Conservation (phyloP, 2,329 filamentous ascomycete species). For the Ceratocystis papillata region DNA sequence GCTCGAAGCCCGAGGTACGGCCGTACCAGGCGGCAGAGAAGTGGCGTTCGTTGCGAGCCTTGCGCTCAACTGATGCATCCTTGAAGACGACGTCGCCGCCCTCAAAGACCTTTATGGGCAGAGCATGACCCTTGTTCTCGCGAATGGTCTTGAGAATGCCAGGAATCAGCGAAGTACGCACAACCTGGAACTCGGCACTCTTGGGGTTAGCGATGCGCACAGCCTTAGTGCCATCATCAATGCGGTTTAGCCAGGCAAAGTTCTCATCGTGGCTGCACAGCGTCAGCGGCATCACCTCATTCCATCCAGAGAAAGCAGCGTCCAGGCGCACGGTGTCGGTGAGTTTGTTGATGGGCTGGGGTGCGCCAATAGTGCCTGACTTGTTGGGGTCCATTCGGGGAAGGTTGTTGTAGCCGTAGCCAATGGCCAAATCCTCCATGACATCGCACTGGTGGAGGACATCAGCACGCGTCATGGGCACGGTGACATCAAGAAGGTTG, state of each 20-base stretch:
- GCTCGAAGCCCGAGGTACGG: conserved; percentile 87
- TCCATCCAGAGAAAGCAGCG: conserved; percentile 89
- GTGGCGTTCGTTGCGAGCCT: conserved; percentile 83
- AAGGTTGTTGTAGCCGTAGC: conserved; percentile 94
- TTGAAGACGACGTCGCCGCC: conserved; percentile 87
- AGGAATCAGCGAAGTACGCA: conserved; percentile 74
- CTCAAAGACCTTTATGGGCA: conserved; percentile 90
- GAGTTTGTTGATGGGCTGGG: conserved; percentile 87
- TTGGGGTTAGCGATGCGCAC: conserved; percentile 86
- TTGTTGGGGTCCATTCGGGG: conserved; percentile 79
- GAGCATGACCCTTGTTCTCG: conserved; percentile 79
- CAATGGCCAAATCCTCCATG: conserved; percentile 96
- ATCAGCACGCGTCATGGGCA: conserved; percentile 85
- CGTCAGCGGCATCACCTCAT: conserved; percentile 89
- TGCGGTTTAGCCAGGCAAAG: conserved; percentile 86
- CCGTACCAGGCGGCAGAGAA: conserved; percentile 95
- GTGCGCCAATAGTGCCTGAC: conserved; percentile 73
- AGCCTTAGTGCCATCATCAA: conserved; percentile 72
- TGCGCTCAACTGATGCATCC: conserved; percentile 67
- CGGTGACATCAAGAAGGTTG: conserved; percentile 63
- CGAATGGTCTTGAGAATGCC: conserved; percentile 86
- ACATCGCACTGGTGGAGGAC: conserved; percentile 94
- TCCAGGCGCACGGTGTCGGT: conserved; percentile 82
- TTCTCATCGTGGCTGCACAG: conserved; percentile 98
- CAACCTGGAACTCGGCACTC: conserved; percentile 85